phyloP scores from a whole-genome alignment of 225 moss, liverwort and hornwort genomes.

The Marchantia polymorpha region DNA sequence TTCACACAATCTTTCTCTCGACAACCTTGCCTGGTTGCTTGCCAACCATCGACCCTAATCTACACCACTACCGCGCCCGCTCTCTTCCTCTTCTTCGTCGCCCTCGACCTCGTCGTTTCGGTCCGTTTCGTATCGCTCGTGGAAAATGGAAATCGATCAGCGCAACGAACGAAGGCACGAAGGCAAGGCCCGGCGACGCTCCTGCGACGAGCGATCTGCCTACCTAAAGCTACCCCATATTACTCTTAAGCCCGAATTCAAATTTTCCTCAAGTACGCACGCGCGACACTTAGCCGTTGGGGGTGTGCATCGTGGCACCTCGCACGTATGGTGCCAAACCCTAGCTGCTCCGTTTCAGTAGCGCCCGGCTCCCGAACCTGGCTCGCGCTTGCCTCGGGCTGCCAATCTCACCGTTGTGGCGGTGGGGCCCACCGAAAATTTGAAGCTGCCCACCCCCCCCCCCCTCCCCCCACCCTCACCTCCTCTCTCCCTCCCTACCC shows the following conservation, averaged over 20 bases:
- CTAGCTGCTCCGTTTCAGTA: constrained; percentile 9
- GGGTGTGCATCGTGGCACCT: constrained; percentile 12
- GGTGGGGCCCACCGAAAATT: constrained; percentile 18
- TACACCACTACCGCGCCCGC: not conserved
- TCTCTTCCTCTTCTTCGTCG: not conserved
- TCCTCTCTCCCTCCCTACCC: not conserved
- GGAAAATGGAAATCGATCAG: not conserved
- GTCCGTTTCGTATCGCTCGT: not conserved
- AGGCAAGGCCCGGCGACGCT: not conserved
- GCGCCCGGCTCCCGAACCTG: not conserved
- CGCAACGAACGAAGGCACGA: not conserved
- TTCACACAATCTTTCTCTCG: constrained; percentile 22
- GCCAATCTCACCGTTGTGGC: constrained; percentile 14
- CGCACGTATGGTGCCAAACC: constrained; percentile 20
- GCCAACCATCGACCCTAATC: not conserved
- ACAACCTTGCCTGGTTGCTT: not conserved
- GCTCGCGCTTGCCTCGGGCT: not conserved
- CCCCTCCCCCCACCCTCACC: too few relatives aligned
- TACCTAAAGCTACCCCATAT: constrained; percentile 6
- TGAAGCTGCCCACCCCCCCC: not conserved
- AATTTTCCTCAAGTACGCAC: constrained; percentile 35
- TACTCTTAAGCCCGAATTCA: constrained; percentile 36
- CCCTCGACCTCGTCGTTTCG: not conserved
- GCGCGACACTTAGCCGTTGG: constrained; percentile 49
- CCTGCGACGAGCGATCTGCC: not conserved